Conservation (phyloP, 495 filamentous ascomycete genomes). For the Xylaria longipes region DNA sequence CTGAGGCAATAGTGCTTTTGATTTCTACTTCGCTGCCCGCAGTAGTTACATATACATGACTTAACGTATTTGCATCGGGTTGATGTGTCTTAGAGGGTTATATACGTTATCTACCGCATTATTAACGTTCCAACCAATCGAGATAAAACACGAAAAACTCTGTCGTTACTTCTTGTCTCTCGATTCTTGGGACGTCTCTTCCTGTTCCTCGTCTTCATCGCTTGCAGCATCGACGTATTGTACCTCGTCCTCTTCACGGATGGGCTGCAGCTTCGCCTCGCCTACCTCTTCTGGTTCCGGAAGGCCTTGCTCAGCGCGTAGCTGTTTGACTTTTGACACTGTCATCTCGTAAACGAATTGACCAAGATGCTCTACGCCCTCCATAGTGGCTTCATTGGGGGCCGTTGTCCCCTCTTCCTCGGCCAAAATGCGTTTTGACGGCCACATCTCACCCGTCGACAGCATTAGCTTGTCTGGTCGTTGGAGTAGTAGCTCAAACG, state of each 20-base stretch:
- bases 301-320: constrained; percentile 51
- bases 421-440: constrained; percentile 64
- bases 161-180: constrained; percentile 3
- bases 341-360: constrained; percentile 99
- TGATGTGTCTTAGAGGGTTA: background rate
- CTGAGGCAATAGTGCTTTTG: background rate
- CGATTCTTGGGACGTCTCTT: constrained; percentile 2
- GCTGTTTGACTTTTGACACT: constrained; percentile 71
- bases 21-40: background rate
- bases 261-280: constrained; percentile 27
- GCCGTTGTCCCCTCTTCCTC: constrained; percentile 62
- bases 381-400: constrained; percentile 70
- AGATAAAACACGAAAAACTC: background rate
- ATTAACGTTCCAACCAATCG: background rate
- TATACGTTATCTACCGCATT: background rate
- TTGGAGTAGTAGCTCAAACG: constrained; percentile 75
- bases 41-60: background rate
- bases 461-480: constrained; percentile 80
- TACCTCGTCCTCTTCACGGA: constrained; percentile 48
- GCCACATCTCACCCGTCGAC: constrained; percentile 85
- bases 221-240: constrained; percentile 45
- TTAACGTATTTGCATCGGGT: background rate
- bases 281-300: constrained; percentile 30
- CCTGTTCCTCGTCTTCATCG: constrained; percentile 44
- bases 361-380: constrained; percentile 90